These are phyloP conservation scores for Cylindrotheca fusiformis DNA, from an alignment of 108 stramenopile genomes.

Conservation along the genomic window DNA sequence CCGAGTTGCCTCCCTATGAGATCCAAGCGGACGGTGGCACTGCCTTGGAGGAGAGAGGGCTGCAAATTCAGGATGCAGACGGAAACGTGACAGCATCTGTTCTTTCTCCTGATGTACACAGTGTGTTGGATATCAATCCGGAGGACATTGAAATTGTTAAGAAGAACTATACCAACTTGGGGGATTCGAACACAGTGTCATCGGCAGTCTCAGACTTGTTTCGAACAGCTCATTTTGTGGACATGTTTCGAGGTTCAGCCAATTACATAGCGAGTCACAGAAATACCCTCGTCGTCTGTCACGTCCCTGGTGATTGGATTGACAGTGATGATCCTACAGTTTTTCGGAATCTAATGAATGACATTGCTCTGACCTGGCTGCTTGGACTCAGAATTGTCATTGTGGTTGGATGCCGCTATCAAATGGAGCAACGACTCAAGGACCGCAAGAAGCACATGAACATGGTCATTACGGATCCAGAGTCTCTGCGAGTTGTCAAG, in stretches of 20 bases:
- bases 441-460: slow-evolving; percentile 49
- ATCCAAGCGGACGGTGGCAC: too few relatives aligned
- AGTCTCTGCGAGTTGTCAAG: slow-evolving; percentile 82
- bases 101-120: too few relatives aligned
- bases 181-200: neutral
- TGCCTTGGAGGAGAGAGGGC: too few relatives aligned
- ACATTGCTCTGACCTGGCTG: slow-evolving; percentile 89
- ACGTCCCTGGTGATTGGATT: slow-evolving; percentile 84
- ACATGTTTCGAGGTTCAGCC: slow-evolving; percentile 92
- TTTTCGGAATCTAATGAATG: slow-evolving; percentile 87
- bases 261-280: slow-evolving; percentile 95
- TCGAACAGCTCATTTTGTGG: slow-evolving; percentile 60
- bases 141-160: slow-evolving; percentile 6
- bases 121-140: slow-evolving; percentile 17
- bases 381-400: slow-evolving; percentile 89
- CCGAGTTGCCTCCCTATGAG: too few relatives aligned
- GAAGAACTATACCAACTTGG: neutral
- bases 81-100: too few relatives aligned
- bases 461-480: slow-evolving; percentile 81
- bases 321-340: slow-evolving; percentile 40
- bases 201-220: slow-evolving; percentile 6
- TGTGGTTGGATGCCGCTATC: slow-evolving; percentile 73
- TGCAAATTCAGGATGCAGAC: too few relatives aligned
- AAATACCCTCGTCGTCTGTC: slow-evolving; percentile 83
- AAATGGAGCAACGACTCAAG: slow-evolving; percentile 65